Base-by-base conservation (phyloP, 2,329 filamentous ascomycete species). In the Fusarium incarnatum region DNA sequence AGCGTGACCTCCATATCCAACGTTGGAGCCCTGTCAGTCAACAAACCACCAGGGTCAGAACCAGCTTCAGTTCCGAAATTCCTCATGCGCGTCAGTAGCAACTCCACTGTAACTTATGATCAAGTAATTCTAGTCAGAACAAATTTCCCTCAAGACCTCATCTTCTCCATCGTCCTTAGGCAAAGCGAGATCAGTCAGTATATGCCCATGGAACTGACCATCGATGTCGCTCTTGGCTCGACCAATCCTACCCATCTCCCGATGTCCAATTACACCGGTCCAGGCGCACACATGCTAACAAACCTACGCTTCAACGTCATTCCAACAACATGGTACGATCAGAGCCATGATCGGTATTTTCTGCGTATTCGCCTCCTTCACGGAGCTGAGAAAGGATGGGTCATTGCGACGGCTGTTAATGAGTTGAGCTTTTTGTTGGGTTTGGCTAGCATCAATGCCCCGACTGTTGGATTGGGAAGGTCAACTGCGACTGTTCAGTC, bases 231-330 rank as follows among this genome's bases (percentile, higher is more conserved):
- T 0, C 10, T 60, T 1, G 49, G 56, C 0, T 40, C 41, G 0
- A 42, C 2, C 1, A 32, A 60, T 2, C 9, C n/a, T 1, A n/a
- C 15, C 18, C 56, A 56, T 10, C n/a, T 37, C 10, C 18, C 47
- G 20, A 56, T 60, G 42, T 40, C 49, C 0, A 60, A 55, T 6
- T 60, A 60, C 50, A 56, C 57, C 5, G 57, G 57, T 8, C 57
- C 57, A 3, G 57, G 50, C 0, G 50, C 57, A 8, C 57, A 56
- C 1, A 60, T 60, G 57, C 4, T 56, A 41, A 60, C 49, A 7
- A 60, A 60, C 20, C 5, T 60, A 1, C 57, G 57, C 7, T 56
- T 60, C 20, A 56, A 60, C 10, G 57, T 60, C n/a, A 30, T 56
- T 2, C 41, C 57, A 1, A 60, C 49, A 0, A 60, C 49, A 0